phyloP scores from a whole-genome alignment of 208 protist species.

The Trypanosoma lewisi region DNA sequence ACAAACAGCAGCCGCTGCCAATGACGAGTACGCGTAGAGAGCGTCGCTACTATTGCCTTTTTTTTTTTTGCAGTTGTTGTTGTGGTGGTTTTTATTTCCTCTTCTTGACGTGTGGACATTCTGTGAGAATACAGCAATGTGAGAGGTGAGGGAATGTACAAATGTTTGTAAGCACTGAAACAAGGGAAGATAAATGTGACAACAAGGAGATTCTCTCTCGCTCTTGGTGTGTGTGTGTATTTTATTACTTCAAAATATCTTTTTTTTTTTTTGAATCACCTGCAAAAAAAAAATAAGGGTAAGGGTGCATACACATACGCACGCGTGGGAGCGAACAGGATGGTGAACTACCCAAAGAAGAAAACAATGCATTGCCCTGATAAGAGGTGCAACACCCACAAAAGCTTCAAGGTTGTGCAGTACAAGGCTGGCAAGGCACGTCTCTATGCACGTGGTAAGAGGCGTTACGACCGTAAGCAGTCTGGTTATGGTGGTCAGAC shows the following conservation, averaged over 20 bases:
- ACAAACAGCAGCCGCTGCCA: conserved; percentile 73
- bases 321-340: conserved; percentile 23
- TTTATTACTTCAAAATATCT: conserved; percentile 3
- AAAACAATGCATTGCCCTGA: conserved; percentile 91
- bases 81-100: conserved; percentile 16
- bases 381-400: conserved; percentile 94
- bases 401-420: conserved; percentile 98
- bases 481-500: conserved; percentile 99
- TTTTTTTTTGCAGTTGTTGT: neutral
- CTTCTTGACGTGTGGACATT: conserved; percentile 1
- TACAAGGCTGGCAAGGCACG: conserved; percentile 99
- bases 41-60: too few species aligned
- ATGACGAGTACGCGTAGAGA: conserved; percentile 66
- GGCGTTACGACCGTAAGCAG: conserved; percentile 99
- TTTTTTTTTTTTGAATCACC: conserved; percentile 13
- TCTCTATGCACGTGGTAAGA: conserved; percentile 98
- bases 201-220: too few species aligned
- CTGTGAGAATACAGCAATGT: neutral
- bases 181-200: too few species aligned
- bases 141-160: too few species aligned
- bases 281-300: neutral
- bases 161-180: too few species aligned
- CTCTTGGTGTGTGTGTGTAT: too few species aligned
- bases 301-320: neutral
- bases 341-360: conserved; percentile 94